A percentile compares a stretch with the other conserved stretches of the same genome.
Conservation (phyloP, 176 grass and related monocot genomes). For the Cenchrus fungigraminus region DNA sequence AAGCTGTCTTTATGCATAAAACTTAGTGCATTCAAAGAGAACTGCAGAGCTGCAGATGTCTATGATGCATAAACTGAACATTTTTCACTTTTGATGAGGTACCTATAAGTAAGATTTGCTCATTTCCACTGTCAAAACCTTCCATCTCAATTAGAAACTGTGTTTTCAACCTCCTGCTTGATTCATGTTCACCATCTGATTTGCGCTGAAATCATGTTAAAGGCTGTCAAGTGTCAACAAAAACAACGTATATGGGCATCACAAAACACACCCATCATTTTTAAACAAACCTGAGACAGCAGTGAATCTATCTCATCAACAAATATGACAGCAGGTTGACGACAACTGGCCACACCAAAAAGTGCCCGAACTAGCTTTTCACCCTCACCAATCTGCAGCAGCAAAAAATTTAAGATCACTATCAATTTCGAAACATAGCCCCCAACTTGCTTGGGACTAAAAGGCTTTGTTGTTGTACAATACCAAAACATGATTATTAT, state of each 20-base stretch:
- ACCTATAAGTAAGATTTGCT: slow-evolving; percentile 97
- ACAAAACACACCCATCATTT: slow-evolving; percentile 14
- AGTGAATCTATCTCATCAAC: slow-evolving; percentile 97
- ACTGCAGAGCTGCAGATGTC: background rate
- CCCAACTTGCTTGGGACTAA: too few relatives aligned
- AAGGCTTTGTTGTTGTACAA: too few relatives aligned
- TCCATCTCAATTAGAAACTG: slow-evolving; percentile 99
- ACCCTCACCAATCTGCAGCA: slow-evolving; percentile 92
- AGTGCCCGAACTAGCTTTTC: slow-evolving; percentile 96
- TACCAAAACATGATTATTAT: background rate
- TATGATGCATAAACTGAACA: slow-evolving; percentile 1
- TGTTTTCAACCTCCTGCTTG: slow-evolving; percentile 96
- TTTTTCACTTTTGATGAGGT: slow-evolving; percentile 25
- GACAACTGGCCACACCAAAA: slow-evolving; percentile 94
- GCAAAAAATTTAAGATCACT: slow-evolving; percentile 10
- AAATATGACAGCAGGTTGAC: slow-evolving; percentile 97
- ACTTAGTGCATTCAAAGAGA: slow-evolving; percentile 11
- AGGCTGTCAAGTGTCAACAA: slow-evolving; percentile 35
- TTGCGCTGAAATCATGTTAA: slow-evolving; percentile 77
- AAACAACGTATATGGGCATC: slow-evolving; percentile 36
- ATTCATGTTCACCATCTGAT: slow-evolving; percentile 98
- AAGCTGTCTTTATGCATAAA: background rate
- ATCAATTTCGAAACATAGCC: slow-evolving; percentile 18
- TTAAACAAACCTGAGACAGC: slow-evolving; percentile 76
- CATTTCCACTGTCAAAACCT: slow-evolving; percentile 88